Evolutionary conservation across 495 filamentous ascomycete species (phyloP).

Genomic region (Neurospora pannonica): DNA sequence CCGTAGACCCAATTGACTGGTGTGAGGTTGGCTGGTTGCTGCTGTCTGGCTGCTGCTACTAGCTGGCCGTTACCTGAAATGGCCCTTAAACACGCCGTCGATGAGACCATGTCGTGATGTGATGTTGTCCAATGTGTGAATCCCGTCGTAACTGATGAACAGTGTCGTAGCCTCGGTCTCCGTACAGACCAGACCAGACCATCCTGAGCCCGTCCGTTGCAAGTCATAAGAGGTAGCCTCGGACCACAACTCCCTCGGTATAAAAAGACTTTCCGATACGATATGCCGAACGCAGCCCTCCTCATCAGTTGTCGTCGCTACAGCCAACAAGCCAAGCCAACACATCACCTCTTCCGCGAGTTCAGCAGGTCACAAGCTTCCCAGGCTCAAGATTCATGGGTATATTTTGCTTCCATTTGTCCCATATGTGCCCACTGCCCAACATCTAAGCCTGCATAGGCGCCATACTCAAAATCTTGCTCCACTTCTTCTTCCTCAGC

Average conservation of each 20-base stretch:
- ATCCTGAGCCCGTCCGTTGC: neutral
- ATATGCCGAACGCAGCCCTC: neutral
- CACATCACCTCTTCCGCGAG: no score
- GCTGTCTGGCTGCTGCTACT: no score
- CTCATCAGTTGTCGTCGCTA: neutral
- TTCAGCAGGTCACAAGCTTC: neutral
- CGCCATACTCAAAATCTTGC: conserved; percentile 93
- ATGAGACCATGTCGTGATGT: neutral
- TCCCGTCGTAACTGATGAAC: neutral
- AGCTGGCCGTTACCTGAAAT: neutral
- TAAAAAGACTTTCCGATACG: no score
- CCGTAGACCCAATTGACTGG: neutral
- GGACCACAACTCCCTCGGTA: neutral
- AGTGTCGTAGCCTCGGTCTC: neutral
- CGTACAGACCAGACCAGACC: neutral
- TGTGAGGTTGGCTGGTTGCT: neutral
- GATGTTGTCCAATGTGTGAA: neutral
- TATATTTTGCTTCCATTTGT: no score
- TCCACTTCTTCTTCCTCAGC: conserved; percentile 83
- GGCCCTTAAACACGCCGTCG: neutral
- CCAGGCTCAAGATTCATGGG: no score
- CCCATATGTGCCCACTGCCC: no score
- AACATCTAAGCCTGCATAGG: conserved; percentile 71
- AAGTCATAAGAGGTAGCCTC: neutral
- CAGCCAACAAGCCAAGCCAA: neutral